These are phyloP conservation scores for Isochrysis galbana DNA, from an alignment of 78 protist genomes.

Conservation along the genomic window DNA sequence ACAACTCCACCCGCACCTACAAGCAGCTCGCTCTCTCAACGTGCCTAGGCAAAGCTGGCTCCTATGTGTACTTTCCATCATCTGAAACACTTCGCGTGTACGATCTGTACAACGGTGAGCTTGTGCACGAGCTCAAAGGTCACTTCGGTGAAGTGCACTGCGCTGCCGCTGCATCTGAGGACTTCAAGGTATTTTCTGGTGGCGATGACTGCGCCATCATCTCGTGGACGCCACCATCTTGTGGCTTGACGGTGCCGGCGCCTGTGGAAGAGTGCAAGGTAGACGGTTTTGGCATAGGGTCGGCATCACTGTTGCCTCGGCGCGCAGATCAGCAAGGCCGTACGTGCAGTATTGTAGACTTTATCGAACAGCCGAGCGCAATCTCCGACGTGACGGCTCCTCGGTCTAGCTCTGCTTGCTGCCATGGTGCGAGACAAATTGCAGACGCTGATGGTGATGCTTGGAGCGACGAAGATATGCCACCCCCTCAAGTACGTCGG, in stretches of 20 bases:
- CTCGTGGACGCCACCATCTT: neutral
- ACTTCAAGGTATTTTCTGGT: neutral
- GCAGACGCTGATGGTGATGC: neutral
- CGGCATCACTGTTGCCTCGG: neutral
- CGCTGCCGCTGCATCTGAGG: neutral
- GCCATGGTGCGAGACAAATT: neutral
- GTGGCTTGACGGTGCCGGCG: neutral
- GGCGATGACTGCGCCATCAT: neutral
- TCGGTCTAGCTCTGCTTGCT: too few species aligned
- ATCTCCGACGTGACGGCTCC: neutral
- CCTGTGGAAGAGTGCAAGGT: neutral
- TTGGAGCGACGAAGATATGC: neutral
- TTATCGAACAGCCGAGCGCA: too few species aligned
- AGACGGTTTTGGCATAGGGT: neutral
- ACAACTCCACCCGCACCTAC: neutral
- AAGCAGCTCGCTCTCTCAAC: neutral
- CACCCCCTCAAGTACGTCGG: too few species aligned
- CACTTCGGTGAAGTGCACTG: neutral
- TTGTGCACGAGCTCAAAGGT: neutral
- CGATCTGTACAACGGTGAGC: neutral
- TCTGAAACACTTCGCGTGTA: neutral
- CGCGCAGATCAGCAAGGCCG: neutral
- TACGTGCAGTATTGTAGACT: neutral
- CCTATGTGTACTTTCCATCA: neutral
- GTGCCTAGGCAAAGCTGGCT: neutral